Base-by-base conservation (phyloP, 2,329 filamentous ascomycete species). In the Fusarium praegraminearum region DNA sequence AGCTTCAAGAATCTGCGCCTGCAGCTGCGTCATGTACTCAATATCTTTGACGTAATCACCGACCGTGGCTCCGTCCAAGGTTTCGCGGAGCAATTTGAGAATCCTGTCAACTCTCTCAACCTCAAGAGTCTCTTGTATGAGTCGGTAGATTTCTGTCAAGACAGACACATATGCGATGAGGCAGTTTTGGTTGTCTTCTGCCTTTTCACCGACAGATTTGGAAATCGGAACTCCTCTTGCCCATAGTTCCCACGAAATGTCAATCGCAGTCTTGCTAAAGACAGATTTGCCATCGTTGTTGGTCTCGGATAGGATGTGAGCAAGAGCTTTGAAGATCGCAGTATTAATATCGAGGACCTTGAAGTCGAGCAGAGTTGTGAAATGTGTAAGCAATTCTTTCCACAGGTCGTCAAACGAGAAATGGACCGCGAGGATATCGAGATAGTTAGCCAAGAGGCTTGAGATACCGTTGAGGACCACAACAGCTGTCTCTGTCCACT, bases 101-200 rank as follows among this genome's bases (percentile, higher is more conserved):
- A 97, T 91, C n/a, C 84, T 86, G 41, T 85, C 82, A 11, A 94
- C 87, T 47, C 87, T 86, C 4, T 89, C 84, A 1, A 87, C 82
- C 12, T 86, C 86, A 22, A 97, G 81, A 18, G 88, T 86, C 10
- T 84, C 80, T 61, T 90, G 85, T 49, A 93, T 88, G 7, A 98
- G 85, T 1, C 89, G 87, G 75, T 97, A 97, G 2, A 98, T 85
- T 72, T 96, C 90, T 58, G 89, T 84, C 41, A 96, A 87, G 2
- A 91, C 86, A 24, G 90, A 86, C 2, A 96, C 87, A 80, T 97
- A 98, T n/a, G 94, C 92, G 32, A 93, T 82, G n/a, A 95, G 86
- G 13, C 93, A 94, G 59, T 90, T 90, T 76, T 97, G 93, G 70
- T 96, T 97, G 65, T 92, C 87, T 4, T 81, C 80, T 1, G 83